Evolutionary conservation across 148 eudicot species (phyloP).

Genomic region (Arctostaphylos glauca): DNA sequence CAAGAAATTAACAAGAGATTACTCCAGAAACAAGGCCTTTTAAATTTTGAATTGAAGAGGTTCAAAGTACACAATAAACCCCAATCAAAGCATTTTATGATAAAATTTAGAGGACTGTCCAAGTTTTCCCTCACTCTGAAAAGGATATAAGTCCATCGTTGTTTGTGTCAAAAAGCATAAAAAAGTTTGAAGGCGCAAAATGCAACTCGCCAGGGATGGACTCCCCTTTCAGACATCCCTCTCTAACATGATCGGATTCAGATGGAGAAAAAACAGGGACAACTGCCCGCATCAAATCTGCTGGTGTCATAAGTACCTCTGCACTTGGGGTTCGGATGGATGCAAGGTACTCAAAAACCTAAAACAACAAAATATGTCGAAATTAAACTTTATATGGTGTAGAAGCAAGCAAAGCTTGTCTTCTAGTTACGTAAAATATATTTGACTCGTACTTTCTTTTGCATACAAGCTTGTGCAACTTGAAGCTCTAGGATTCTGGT

Average conservation of each 20-base stretch:
- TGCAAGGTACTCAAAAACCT: constrained; percentile 96
- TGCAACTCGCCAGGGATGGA: constrained; percentile 45
- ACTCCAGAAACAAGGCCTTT: not conserved
- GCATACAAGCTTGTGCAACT: not conserved
- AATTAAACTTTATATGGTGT: not conserved
- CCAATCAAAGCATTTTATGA: not conserved
- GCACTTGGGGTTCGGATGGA: constrained; percentile 43
- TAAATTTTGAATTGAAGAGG: constrained; percentile 69
- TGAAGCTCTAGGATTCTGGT: not conserved
- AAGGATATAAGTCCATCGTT: constrained; percentile 86
- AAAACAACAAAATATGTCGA: not conserved
- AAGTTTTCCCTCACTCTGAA: constrained; percentile 52
- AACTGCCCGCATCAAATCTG: constrained; percentile 85
- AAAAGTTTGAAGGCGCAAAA: constrained; percentile 72
- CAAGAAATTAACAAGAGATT: not conserved
- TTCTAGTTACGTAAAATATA: not conserved
- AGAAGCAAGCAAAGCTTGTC: not conserved
- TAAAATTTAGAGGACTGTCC: not conserved
- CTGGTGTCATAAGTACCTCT: constrained; percentile 74
- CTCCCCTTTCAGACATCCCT: constrained; percentile 70
- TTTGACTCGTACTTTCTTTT: not conserved
- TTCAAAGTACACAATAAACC: constrained; percentile 59
- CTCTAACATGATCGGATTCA: constrained; percentile 61
- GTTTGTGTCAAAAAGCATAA: constrained; percentile 87
- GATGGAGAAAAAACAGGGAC: constrained; percentile 90